Percentiles rank a stretch among this genome's conserved stretches.
These are phyloP conservation scores for Trichoderma pleuroti DNA, from an alignment of 2,329 filamentous ascomycete species.

Conservation along the genomic window DNA sequence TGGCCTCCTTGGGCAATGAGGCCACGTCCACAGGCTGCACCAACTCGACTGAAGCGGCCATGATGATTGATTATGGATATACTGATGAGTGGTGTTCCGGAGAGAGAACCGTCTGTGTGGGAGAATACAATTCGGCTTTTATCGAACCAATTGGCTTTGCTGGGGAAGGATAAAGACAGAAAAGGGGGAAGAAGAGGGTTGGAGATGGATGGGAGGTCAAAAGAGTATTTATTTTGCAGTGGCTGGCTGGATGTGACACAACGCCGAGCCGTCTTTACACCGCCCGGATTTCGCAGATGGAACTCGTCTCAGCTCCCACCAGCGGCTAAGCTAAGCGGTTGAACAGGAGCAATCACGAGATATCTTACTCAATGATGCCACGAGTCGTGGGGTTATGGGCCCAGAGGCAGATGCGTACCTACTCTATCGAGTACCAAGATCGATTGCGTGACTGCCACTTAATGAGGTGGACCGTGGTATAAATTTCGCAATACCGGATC, in stretches of 20 bases:
- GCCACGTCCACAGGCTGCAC: conserved; percentile 26
- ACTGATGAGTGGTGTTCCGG: background rate
- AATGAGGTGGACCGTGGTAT: conserved; percentile 21
- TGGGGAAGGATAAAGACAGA: background rate
- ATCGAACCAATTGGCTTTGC: background rate
- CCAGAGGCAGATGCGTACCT: background rate
- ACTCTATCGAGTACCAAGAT: background rate
- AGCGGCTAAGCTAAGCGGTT: background rate
- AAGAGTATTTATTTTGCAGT: conserved; percentile 4
- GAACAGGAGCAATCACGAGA: conserved; percentile 3
- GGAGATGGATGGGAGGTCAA: background rate
- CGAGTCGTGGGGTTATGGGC: conserved; percentile 16
- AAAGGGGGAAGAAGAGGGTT: background rate
- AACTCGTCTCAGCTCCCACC: background rate
- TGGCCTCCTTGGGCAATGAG: conserved; percentile 26
- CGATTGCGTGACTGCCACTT: conserved; percentile 14
- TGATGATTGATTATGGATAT: conserved; percentile 20
- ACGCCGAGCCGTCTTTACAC: background rate
- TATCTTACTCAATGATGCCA: conserved; percentile 15
- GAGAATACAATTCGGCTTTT: background rate
- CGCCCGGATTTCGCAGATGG: background rate
- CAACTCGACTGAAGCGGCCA: conserved; percentile 29
- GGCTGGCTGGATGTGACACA: conserved; percentile 4
- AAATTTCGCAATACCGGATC: conserved; percentile 20
- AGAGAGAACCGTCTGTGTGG: background rate